Conservation (phyloP, 768 basidiomycete genomes). For the Suillus subluteus region DNA sequence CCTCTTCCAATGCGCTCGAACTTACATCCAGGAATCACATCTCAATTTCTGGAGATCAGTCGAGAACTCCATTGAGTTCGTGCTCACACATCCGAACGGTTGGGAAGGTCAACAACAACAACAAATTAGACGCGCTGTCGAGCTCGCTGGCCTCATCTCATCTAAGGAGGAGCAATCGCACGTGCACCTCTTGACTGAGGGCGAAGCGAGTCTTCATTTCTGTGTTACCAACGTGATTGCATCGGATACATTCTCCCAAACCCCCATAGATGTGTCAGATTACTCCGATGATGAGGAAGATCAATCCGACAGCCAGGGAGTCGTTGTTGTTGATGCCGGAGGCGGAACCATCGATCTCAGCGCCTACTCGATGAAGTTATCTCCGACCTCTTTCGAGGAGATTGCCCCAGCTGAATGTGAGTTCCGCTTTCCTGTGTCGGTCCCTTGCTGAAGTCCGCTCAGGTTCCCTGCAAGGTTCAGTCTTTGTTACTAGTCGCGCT, state of each 20-base stretch:
- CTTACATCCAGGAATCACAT: conserved; percentile 28
- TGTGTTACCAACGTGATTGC: conserved; percentile 49
- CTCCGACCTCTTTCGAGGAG: conserved; percentile 35
- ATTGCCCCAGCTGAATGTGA: conserved; percentile 37
- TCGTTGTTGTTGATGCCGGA: conserved; percentile 53
- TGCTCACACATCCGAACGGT: conserved; percentile 35
- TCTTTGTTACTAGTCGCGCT: conserved; percentile 37
- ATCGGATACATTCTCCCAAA: conserved; percentile 26
- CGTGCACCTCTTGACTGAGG: conserved; percentile 31
- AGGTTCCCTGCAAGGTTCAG: conserved; percentile 45
- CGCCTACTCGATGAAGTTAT: conserved; percentile 34
- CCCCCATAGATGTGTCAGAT: conserved; percentile 10
- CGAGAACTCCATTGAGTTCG: conserved; percentile 23
- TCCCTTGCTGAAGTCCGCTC: neutral
- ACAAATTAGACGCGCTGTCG: conserved; percentile 31
- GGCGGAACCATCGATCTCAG: conserved; percentile 44
- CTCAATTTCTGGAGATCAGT: conserved; percentile 34
- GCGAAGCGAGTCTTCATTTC: conserved; percentile 31
- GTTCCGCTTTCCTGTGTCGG: neutral
- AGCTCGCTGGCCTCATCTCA: conserved; percentile 27
- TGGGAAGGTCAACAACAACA: conserved; percentile 36
- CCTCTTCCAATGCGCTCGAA: conserved; percentile 26
- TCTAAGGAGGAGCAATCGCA: conserved; percentile 16
- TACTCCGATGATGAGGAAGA: conserved; percentile 6
- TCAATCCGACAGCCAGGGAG: conserved; percentile 34